Percentiles rank a stretch among this genome's conserved stretches.
phyloP scores from a whole-genome alignment of 108 stramenopile genomes.

The Nitzschia palea region DNA sequence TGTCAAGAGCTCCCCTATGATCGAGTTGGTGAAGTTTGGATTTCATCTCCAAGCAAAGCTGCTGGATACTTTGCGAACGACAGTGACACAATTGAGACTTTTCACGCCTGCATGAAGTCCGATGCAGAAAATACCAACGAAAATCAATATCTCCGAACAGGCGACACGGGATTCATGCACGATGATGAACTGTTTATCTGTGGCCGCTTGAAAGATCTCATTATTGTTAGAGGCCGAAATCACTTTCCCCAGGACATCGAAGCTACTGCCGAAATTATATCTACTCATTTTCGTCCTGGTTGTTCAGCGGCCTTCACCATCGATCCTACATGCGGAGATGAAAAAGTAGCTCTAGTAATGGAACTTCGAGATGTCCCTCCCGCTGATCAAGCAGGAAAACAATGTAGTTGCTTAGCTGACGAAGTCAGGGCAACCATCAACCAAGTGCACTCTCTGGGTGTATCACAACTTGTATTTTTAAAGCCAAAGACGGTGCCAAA shows the following conservation, averaged over 20 bases:
- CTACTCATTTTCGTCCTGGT: constrained; percentile 83
- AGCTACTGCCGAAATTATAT: constrained; percentile 82
- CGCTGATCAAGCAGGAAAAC: constrained; percentile 8
- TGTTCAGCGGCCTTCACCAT: constrained; percentile 96
- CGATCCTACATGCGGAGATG: constrained; percentile 56
- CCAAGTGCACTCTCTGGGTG: constrained; percentile 74
- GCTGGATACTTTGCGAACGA: constrained; percentile 63
- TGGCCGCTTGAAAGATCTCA: constrained; percentile 96
- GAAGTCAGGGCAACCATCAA: constrained; percentile 59
- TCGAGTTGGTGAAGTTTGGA: constrained; percentile 94
- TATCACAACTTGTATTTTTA: constrained; percentile 79
- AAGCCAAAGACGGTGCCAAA: constrained; percentile 91
- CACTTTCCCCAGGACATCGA: constrained; percentile 99
- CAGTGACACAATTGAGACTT: constrained; percentile 62
- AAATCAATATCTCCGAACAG: constrained; percentile 85
- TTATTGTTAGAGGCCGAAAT: constrained; percentile 97
- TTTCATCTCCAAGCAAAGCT: constrained; percentile 85
- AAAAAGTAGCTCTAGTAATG: constrained; percentile 80
- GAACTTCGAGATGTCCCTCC: constrained; percentile 79
- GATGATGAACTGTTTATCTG: constrained; percentile 93
- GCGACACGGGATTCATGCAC: constrained; percentile 97
- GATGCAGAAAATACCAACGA: background rate
- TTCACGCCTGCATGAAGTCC: constrained; percentile 55
- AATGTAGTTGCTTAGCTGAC: constrained; percentile 54
- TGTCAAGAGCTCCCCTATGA: constrained; percentile 42